Percentiles rank a stretch among this genome's conserved stretches.
These are phyloP conservation scores for Orbilia blumenaviensis DNA, from an alignment of 2,329 filamentous ascomycete species.

Conservation along the genomic window DNA sequence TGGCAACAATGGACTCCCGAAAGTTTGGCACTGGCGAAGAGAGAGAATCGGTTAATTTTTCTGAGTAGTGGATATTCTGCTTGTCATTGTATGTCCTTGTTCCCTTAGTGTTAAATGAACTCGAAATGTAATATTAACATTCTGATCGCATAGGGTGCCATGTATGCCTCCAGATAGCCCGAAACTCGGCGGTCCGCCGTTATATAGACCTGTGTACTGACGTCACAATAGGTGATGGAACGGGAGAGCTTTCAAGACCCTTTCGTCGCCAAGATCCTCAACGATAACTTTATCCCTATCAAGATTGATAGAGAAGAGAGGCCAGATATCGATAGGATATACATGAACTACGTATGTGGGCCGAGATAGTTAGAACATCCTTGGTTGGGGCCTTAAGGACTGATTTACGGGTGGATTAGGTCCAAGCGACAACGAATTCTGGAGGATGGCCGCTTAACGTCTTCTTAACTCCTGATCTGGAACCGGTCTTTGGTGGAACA, in stretches of 20 bases:
- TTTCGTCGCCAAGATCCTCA: slow-evolving; percentile 81
- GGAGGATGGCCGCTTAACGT: slow-evolving; percentile 91
- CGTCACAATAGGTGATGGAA: slow-evolving; percentile 76
- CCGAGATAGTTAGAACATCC: neutral
- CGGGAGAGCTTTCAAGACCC: slow-evolving; percentile 88
- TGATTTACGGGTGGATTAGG: slow-evolving; percentile 42
- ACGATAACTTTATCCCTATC: slow-evolving; percentile 86
- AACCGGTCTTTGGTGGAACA: slow-evolving; percentile 94
- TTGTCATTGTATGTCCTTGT: slow-evolving; percentile 79
- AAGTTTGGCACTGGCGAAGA: slow-evolving; percentile 77
- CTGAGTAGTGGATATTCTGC: slow-evolving; percentile 94
- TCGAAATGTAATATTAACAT: neutral
- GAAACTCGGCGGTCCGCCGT: neutral
- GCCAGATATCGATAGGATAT: slow-evolving; percentile 92
- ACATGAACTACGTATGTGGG: slow-evolving; percentile 83
- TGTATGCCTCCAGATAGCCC: slow-evolving; percentile 54
- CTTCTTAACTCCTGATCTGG: slow-evolving; percentile 91
- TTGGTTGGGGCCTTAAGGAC: neutral
- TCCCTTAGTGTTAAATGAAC: too few relatives aligned
- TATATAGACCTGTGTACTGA: neutral
- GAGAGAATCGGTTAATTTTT: slow-evolving; percentile 87
- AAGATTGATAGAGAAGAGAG: slow-evolving; percentile 89
- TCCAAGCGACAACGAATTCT: slow-evolving; percentile 84
- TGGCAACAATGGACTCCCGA: slow-evolving; percentile 91
- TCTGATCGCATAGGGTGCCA: slow-evolving; percentile 61